A percentile compares a stretch with the other conserved stretches of the same genome.
These are phyloP conservation scores for Clonostachys rosea DNA, from an alignment of 2,329 filamentous ascomycete genomes.

Conservation along the genomic window DNA sequence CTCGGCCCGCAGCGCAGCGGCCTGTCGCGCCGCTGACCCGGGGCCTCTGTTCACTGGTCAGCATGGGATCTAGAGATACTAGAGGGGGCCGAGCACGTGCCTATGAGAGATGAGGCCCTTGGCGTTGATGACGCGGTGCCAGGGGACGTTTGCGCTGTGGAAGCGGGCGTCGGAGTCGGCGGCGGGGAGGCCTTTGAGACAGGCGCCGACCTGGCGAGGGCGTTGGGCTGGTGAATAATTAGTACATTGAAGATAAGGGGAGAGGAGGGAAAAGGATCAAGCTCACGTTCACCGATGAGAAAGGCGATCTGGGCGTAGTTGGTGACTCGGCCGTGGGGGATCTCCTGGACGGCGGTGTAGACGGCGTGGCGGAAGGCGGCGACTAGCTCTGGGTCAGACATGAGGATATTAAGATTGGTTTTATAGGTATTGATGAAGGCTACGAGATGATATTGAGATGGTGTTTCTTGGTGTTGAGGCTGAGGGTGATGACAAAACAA, in stretches of 20 bases:
- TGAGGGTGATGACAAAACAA: background rate
- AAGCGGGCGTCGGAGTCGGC: slow-evolving; percentile 40
- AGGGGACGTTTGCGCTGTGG: slow-evolving; percentile 78
- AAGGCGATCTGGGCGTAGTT: slow-evolving; percentile 79
- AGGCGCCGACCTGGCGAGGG: slow-evolving; percentile 82
- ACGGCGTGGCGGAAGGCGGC: slow-evolving; percentile 71
- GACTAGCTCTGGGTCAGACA: slow-evolving; percentile 72
- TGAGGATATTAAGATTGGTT: slow-evolving; percentile 17
- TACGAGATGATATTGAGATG: too few species aligned
- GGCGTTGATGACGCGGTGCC: slow-evolving; percentile 89
- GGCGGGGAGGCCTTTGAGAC: slow-evolving; percentile 76
- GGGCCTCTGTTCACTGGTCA: too few species aligned
- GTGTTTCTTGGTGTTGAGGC: too few species aligned
- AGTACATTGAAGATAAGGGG: background rate
- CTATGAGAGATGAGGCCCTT: slow-evolving; percentile 83
- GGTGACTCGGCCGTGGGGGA: slow-evolving; percentile 79
- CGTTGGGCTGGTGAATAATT: slow-evolving; percentile 49
- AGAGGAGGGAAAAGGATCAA: background rate
- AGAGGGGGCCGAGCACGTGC: too few species aligned
- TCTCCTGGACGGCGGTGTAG: slow-evolving; percentile 79
- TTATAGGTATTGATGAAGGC: too few species aligned
- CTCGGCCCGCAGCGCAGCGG: slow-evolving; percentile 41
- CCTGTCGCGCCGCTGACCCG: slow-evolving; percentile 28
- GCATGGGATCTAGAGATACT: background rate
- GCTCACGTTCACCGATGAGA: slow-evolving; percentile 68